Evolutionary conservation across 768 basidiomycete genomes (phyloP), one percentile per base, ranked within the genome.

Genomic region (Chalciporus piperatus): DNA sequence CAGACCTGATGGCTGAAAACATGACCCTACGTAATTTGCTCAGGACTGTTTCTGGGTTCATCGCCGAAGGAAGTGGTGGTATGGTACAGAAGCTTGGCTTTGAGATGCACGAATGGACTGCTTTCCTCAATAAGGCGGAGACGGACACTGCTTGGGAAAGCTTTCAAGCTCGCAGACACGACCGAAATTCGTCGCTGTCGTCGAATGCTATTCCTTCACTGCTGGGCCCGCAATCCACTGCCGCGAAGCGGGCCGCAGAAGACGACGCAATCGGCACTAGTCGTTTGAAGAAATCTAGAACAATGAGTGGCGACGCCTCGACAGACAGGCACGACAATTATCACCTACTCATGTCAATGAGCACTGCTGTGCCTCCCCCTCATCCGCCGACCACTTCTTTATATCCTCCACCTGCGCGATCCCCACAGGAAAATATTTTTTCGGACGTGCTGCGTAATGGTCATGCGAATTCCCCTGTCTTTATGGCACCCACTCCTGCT

Each of bases 101-200:
- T 82, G 80, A 86, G 27, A 62, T 81, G 62, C 74, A 79, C 41
- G 88, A 90, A 62, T 93, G 95, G 65, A 84, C 88, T 56, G 82
- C 80, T 44, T 89, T 85, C 57, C 74, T 96, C 56, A 92, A 89
- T 70, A 85, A 84, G 60, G 82, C 88, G 1, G 94, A 97, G 72
- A 94, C 92, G 0, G 94, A 96, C 63, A 93, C 92, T 2, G 93
- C 92, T 32, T 92, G 88, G 78, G 93, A 96, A 64, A 86, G 91
- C 46, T 94, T 87, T 61, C 85, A 91, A 55, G 59, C 77, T 5
- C 82, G 92, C 58, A 94, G 86, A 67, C 59, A 59, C 3, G 37
- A 59, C 17, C 61, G 63, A 16, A 65, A 70, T 43, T 70, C 70
- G 3, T 53, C 60, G 3, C 67, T 65, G 32, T 50, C 69, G 5